Evolutionary conservation across 768 basidiomycete species (phyloP), one percentile per base, ranked within the genome.

Genomic region (Pleurotus sapidus): DNA sequence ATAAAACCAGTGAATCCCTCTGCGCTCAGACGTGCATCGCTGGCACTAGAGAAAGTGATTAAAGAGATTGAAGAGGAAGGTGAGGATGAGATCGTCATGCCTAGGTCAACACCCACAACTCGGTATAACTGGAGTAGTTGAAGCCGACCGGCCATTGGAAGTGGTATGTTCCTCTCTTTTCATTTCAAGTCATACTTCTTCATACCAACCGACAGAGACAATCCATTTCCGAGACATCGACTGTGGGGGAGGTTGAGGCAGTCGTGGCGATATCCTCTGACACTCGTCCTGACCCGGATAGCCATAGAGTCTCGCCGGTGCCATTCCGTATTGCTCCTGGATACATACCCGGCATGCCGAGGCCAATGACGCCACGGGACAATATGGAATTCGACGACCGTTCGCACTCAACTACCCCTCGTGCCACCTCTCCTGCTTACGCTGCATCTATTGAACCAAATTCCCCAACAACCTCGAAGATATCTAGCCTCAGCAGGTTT

Each of bases 281-380:
- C 65, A 82, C 78, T 55, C 70, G 73, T 42, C 66, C 74, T 27
- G 78, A 84, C 46, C 70, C 77, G 38, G 82, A 83, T 18, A 74
- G 76, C 48, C 80, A 74, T 40, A 80, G 77, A n/a, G 70, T 81
- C 49, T 87, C 86, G 2, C 87, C 88, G 43, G 74, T 85, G 20
- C 54, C 55, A 15, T 49, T 61, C 58, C 17, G 86, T 86, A 24
- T 75, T 83, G 46, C 81, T 83, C 45, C 92, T 55, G 92, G 92
- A 12, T 94, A 94, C 70, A 85, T 92, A 57, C 92, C 92, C 20
- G 92, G 92, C 9, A 94, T 94, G 92, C 89, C 89, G 18, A 77
- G 92, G 42, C 92, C 92, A 15, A 92, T 93, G 88, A 93, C 92
- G 5, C 92, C 92, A n/a, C 86, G 84, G 56, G 88, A 91, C 61